Percentiles rank a stretch among this genome's conserved stretches.
Conservation (phyloP, 805 yeast genomes). For the Hanseniaspora guilliermondii region DNA sequence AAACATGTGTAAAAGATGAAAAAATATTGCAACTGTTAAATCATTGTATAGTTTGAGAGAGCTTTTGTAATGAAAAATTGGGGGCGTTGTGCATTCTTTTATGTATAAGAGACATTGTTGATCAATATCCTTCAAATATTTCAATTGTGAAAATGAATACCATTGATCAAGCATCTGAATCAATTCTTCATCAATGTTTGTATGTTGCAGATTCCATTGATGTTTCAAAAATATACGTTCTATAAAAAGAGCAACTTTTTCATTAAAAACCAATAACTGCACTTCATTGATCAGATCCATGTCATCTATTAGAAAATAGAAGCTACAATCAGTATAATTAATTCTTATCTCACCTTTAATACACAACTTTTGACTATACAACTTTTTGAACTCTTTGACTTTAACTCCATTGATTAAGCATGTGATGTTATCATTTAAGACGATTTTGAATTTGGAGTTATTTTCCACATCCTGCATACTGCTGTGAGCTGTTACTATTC, state of each 20-base stretch:
- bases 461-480: not conserved
- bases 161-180: not conserved
- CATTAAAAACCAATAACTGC: not conserved
- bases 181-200: not conserved
- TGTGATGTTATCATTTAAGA: not conserved
- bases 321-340: not conserved
- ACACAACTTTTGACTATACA: not conserved
- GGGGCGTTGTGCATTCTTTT: not conserved
- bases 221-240: not conserved
- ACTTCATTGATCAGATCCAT: not conserved
- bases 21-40: not conserved
- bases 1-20: not conserved
- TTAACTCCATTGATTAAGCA: not conserved
- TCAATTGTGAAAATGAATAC: not conserved
- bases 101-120: not conserved
- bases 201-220: not conserved
- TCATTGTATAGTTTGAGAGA: not conserved
- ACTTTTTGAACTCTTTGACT: not conserved
- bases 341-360: not conserved
- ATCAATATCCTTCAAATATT: not conserved
- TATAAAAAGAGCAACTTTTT: not conserved
- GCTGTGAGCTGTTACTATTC: conserved; percentile 1
- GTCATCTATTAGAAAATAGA: not conserved
- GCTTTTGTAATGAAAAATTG: not conserved
- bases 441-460: not conserved